Conservation (phyloP, 768 basidiomycete species). For the Zangia roseola region DNA sequence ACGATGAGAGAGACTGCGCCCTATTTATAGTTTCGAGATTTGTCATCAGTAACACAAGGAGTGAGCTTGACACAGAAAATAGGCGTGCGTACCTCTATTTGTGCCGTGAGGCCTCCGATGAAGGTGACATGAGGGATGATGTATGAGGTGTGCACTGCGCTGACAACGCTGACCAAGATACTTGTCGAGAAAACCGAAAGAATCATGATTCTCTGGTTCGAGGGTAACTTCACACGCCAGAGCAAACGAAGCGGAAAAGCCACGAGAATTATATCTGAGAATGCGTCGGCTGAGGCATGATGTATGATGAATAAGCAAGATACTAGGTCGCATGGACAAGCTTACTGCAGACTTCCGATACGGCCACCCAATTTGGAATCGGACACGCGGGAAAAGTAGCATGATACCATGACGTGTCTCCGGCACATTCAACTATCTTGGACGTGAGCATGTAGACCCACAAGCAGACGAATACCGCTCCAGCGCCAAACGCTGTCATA, state of each 20-base stretch:
- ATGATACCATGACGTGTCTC: constrained; percentile 38
- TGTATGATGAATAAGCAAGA: neutral
- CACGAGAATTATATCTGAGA: constrained; percentile 48
- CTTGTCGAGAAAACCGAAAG: constrained; percentile 51
- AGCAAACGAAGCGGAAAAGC: constrained; percentile 46
- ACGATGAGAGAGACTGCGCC: constrained; percentile 39
- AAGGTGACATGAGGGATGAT: constrained; percentile 33
- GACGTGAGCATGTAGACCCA: constrained; percentile 17
- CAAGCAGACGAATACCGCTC: constrained; percentile 14
- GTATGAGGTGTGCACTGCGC: constrained; percentile 41
- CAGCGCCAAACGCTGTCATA: neutral
- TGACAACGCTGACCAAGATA: constrained; percentile 46
- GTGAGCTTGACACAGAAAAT: no score
- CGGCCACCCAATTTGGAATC: constrained; percentile 45
- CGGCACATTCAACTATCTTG: constrained; percentile 43
- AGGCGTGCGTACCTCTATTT: constrained; percentile 40
- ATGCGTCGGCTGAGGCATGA: constrained; percentile 39
- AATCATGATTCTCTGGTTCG: constrained; percentile 41
- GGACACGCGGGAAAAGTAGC: constrained; percentile 38
- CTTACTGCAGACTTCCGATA: constrained; percentile 54
- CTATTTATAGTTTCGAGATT: constrained; percentile 16
- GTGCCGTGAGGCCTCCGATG: constrained; percentile 26
- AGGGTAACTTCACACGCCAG: constrained; percentile 39
- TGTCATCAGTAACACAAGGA: neutral
- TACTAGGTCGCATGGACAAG: neutral